Base-by-base conservation (phyloP, 345 rosid species). In the Geranium brycei region DNA sequence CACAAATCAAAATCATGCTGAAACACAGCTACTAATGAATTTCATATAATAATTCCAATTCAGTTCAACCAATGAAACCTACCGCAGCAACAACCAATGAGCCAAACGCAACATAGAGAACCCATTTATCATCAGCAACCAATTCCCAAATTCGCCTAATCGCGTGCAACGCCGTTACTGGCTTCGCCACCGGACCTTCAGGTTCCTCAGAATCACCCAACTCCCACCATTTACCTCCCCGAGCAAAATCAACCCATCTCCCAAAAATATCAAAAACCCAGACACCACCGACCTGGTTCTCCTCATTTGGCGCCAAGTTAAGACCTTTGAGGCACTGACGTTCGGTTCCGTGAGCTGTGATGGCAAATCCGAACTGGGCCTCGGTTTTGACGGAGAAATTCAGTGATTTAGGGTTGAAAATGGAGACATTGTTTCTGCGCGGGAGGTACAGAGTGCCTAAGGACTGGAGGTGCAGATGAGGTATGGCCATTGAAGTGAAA, bases 21-120 rank as follows among this genome's bases (percentile, higher is more conserved):
- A 35, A 31, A 38, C 11, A 38, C 58, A 32, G 19, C 38, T 56
- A 41, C 4, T 32, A 5, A 18, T 51, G 51, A n/a, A 35, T 3
- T 8, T 2, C 3, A 16, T 1, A 1, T 47, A 32, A 40, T 14
- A 13, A 2, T 3, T 64, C 51, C 35, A 31, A 61, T 55, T 30
- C 16, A 19, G 23, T 55, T 13, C 41, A 6, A 62, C 31, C 19
- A 19, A 57, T 18, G 62, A 7, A 64, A 64, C 19, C 58, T 4
- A 77, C 76, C 47, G 83, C 83, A n/a, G 85, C 83, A n/a, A 67
- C 32, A 17, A 64, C 28, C 61, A 80, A 74, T 62, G 79, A 72
- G 58, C 66, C 75, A 28, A 81, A 60, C 1, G 80, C 88, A 5
- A 71, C 57, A 51, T 62, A 77, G 30, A 77, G 19, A 58, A 81